These are phyloP conservation scores for Silene noctiflora DNA, from an alignment of 179 eudicot species.

Conservation along the genomic window DNA sequence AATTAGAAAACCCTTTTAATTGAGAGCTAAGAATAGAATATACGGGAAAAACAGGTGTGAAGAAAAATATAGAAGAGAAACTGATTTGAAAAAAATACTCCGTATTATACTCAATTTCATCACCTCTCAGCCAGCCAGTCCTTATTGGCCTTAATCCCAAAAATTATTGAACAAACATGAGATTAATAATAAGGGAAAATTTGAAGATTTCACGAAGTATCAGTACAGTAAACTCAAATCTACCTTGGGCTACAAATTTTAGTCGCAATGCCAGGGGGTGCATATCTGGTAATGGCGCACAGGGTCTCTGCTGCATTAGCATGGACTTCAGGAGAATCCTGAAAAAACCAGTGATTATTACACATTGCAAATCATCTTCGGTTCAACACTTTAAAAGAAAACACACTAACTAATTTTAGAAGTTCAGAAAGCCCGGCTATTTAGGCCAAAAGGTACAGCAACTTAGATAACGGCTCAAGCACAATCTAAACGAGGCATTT, in stretches of 20 bases:
- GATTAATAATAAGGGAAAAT: not conserved
- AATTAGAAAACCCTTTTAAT: not conserved
- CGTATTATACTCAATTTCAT: not conserved
- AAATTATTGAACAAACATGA: too few species aligned
- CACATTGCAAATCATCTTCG: not conserved
- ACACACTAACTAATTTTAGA: too few species aligned
- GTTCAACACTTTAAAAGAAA: not conserved
- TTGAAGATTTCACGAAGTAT: conserved; percentile 12
- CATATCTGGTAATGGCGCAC: conserved; percentile 82
- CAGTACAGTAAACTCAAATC: conserved; percentile 19
- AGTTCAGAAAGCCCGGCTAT: not conserved
- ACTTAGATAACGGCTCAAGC: not conserved
- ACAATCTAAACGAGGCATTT: not conserved
- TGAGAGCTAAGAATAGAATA: not conserved
- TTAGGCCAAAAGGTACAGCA: not conserved
- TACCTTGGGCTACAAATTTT: conserved; percentile 93
- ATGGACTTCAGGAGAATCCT: conserved; percentile 99
- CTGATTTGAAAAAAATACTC: not conserved
- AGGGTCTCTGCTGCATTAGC: conserved; percentile 93
- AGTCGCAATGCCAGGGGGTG: conserved; percentile 80
- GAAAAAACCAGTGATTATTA: conserved; percentile 27
- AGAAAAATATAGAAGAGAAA: not conserved
- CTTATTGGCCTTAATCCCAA: not conserved
- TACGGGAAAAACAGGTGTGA: not conserved
- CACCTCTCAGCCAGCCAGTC: not conserved